A percentile compares a stretch with the other conserved stretches of the same genome.
Conservation (phyloP, 352 stramenopile species). For the Thalassiosira exigua region DNA sequence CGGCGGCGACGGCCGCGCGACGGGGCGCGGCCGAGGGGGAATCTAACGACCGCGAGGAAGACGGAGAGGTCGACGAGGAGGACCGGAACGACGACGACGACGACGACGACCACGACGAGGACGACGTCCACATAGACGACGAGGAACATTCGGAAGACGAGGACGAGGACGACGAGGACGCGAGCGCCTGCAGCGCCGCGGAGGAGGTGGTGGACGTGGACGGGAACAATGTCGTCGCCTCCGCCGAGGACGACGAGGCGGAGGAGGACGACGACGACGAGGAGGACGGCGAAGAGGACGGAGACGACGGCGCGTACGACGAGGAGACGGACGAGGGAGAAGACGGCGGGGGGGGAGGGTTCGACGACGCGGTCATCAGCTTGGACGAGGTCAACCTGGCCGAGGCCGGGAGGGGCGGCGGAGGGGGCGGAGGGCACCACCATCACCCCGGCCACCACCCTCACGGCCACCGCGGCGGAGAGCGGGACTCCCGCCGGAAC, state of each 20-base stretch:
- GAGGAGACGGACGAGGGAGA: conserved; percentile 49
- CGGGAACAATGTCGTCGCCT: conserved; percentile 22
- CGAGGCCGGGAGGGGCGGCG: conserved; percentile 20
- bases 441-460: conserved; percentile 14
- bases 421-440: too few relatives aligned
- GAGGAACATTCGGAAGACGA: conserved; percentile 18
- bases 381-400: conserved; percentile 49
- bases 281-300: conserved; percentile 17
- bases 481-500: not conserved
- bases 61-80: conserved; percentile 19
- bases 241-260: conserved; percentile 24
- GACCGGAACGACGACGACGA: conserved; percentile 27
- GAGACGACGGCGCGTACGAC: conserved; percentile 27
- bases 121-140: not conserved
- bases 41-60: conserved; percentile 11
- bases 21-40: conserved; percentile 9
- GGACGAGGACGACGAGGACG: conserved; percentile 23
- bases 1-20: too few relatives aligned
- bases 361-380: conserved; percentile 60
- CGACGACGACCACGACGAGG: not conserved
- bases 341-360: conserved; percentile 54
- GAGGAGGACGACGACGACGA: conserved; percentile 29
- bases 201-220: conserved; percentile 31
- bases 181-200: conserved; percentile 33
- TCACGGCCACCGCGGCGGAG: conserved; percentile 2